Conservation (phyloP, 2,329 filamentous ascomycete species). For the Colletotrichum siamense region DNA sequence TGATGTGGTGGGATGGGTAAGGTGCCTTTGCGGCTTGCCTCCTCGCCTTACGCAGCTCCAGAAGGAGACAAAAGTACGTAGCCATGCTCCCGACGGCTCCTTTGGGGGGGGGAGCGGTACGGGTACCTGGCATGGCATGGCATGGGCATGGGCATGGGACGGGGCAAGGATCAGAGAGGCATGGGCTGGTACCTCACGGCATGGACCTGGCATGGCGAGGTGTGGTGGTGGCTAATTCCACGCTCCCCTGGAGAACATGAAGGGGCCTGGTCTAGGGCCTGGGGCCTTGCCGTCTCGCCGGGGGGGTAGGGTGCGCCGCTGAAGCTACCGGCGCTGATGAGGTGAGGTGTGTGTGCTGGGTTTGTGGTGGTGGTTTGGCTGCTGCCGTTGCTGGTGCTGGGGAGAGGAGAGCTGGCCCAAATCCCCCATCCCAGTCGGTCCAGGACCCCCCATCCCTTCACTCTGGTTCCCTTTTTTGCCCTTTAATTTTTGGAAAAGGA, state of each 20-base stretch:
- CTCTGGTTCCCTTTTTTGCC: slow-evolving; percentile 15
- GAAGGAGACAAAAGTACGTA: not conserved
- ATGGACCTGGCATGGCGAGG: not conserved
- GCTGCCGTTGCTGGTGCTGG: not conserved
- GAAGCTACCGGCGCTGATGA: not conserved
- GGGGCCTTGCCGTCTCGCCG: slow-evolving; percentile 6
- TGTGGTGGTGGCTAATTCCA: slow-evolving; percentile 8
- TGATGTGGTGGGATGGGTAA: slow-evolving; percentile 1
- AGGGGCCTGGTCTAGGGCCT: slow-evolving; percentile 3
- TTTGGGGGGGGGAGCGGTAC: not conserved
- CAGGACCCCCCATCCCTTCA: slow-evolving; percentile 2
- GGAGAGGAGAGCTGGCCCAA: not conserved
- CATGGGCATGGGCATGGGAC: slow-evolving; percentile 12
- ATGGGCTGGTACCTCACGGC: slow-evolving; percentile 3
- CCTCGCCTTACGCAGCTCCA: not conserved
- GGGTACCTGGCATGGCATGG: slow-evolving; percentile 20
- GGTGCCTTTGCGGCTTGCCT: not conserved
- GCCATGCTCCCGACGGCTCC: not conserved
- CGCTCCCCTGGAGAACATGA: slow-evolving; percentile 11
- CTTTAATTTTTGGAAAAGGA: slow-evolving; percentile 21
- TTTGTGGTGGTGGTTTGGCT: not conserved
- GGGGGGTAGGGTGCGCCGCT: slow-evolving; percentile 10
- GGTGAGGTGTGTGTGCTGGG: not conserved
- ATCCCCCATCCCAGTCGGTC: not conserved
- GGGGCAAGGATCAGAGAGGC: slow-evolving; percentile 9